These are phyloP conservation scores for Lobosporangium transversale DNA, from an alignment of 192 early-diverging fungal genomes.

Conservation along the genomic window DNA sequence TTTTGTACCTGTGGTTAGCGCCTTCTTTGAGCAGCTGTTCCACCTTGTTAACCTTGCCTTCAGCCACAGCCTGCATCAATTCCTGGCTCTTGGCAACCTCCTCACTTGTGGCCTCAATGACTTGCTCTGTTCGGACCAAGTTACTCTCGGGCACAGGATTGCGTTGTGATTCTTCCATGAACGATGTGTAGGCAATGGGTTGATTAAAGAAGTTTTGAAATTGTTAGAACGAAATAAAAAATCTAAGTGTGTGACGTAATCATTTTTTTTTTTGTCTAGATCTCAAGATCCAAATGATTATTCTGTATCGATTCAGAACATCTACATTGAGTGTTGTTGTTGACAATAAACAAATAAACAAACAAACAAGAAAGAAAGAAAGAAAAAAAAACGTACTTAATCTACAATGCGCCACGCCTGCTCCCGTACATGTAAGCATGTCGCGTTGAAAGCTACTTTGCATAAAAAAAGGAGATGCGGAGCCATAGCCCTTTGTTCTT, in stretches of 20 bases:
- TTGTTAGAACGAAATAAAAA: too few relatives aligned
- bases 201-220: background rate
- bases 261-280: conserved; percentile 4
- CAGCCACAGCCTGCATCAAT: conserved; percentile 46
- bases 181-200: background rate
- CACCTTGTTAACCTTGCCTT: conserved; percentile 35
- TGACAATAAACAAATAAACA: too few relatives aligned
- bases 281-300: too few relatives aligned
- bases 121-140: conserved; percentile 41
- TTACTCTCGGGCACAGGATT: conserved; percentile 49
- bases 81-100: conserved; percentile 46
- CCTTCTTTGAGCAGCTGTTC: conserved; percentile 39
- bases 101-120: conserved; percentile 38
- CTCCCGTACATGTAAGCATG: too few relatives aligned
- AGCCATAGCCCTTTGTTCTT: too few relatives aligned
- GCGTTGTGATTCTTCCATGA: conserved; percentile 15
- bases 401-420: too few relatives aligned
- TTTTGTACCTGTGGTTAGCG: conserved; percentile 43
- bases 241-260: background rate
- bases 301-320: too few relatives aligned
- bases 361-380: too few relatives aligned
- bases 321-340: too few relatives aligned
- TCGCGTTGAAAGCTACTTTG: too few relatives aligned
- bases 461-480: too few relatives aligned
- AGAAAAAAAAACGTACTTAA: too few relatives aligned